Evolutionary conservation across 1,284 basidiomycete species (phyloP).

Genomic region (Irpex rosettiformis): DNA sequence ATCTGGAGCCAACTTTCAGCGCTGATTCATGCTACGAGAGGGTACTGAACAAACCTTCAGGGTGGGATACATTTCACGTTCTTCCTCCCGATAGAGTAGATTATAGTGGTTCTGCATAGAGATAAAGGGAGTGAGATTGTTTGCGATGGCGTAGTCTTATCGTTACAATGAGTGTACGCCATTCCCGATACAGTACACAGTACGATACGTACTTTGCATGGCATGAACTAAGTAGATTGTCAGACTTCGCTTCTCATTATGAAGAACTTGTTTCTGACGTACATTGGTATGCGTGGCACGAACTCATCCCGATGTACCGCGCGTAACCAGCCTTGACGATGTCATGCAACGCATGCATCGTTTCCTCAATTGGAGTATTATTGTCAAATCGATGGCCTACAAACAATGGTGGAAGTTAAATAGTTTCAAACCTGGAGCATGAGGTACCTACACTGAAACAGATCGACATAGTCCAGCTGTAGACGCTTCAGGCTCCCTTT

Average conservation of each 20-base stretch:
- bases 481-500: constrained; percentile 37
- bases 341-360: constrained; percentile 29
- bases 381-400: constrained; percentile 19
- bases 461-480: constrained; percentile 40
- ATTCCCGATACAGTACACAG: background rate
- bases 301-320: constrained; percentile 32
- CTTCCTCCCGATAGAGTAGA: constrained; percentile 42
- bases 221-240: constrained; percentile 19
- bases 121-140: constrained; percentile 43
- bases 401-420: background rate
- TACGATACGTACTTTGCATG: constrained; percentile 25
- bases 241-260: background rate
- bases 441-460: constrained; percentile 26
- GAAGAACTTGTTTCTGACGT: background rate
- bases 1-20: constrained; percentile 7
- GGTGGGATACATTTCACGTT: constrained; percentile 44
- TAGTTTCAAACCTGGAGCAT: background rate
- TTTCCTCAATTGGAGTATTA: constrained; percentile 22
- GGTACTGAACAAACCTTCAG: constrained; percentile 17
- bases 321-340: constrained; percentile 28
- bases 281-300: constrained; percentile 29
- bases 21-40: background rate
- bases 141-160: constrained; percentile 27
- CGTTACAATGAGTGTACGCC: background rate
- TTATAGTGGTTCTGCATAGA: constrained; percentile 47